Evolutionary conservation across 352 stramenopile genomes (phyloP).

Genomic region (Phytophthora hibernalis): DNA sequence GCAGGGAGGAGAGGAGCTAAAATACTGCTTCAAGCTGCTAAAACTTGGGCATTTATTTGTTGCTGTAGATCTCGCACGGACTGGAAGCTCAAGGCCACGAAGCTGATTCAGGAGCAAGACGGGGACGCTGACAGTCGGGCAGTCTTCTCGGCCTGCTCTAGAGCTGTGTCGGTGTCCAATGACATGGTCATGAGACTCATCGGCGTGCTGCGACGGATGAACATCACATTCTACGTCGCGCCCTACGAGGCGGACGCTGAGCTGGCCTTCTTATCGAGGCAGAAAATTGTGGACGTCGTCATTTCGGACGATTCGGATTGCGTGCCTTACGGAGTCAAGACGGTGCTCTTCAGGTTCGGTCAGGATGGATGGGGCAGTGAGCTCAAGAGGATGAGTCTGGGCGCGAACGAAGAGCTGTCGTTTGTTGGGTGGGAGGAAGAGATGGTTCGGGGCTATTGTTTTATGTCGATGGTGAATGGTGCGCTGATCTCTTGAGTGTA

Average conservation of each 20-base stretch:
- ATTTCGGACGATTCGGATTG: slow-evolving; percentile 98
- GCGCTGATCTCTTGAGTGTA: background rate
- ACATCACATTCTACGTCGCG: slow-evolving; percentile 94
- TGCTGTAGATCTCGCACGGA: slow-evolving; percentile 39
- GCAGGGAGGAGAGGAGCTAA: background rate
- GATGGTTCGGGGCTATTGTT: slow-evolving; percentile 58
- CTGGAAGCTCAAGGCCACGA: slow-evolving; percentile 52
- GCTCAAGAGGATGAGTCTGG: slow-evolving; percentile 83
- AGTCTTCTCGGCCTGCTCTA: slow-evolving; percentile 47
- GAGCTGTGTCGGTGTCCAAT: slow-evolving; percentile 71
- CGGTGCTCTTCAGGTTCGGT: slow-evolving; percentile 95
- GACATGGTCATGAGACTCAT: slow-evolving; percentile 82
- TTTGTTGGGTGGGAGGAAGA: slow-evolving; percentile 89
- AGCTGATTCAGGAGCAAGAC: slow-evolving; percentile 32
- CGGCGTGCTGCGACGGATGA: slow-evolving; percentile 60
- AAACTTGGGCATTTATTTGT: background rate
- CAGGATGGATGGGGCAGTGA: slow-evolving; percentile 87
- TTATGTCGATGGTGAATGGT: background rate
- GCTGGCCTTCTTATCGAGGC: slow-evolving; percentile 92
- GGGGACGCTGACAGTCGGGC: slow-evolving; percentile 29
- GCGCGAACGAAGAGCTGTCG: slow-evolving; percentile 81
- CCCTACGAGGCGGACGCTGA: slow-evolving; percentile 98
- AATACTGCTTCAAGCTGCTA: slow-evolving; percentile 3
- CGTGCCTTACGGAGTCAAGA: slow-evolving; percentile 94
- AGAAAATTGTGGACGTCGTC: slow-evolving; percentile 92